These are phyloP conservation scores for Gillenia trifoliata DNA, from an alignment of 306 rosid species.

Conservation along the genomic window DNA sequence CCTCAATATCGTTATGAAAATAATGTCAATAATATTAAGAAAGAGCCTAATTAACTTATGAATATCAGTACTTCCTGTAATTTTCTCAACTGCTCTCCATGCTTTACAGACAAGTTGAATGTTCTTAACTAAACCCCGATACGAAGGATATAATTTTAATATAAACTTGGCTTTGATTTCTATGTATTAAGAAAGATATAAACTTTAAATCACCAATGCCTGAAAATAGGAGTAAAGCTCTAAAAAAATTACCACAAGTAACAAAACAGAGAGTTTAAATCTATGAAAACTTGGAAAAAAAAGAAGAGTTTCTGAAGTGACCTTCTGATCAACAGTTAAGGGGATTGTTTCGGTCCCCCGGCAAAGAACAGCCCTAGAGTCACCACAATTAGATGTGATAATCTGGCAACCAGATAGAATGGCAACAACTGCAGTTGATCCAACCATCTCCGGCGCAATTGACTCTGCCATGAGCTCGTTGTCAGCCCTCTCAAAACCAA, in stretches of 20 bases:
- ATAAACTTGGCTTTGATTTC: too few relatives aligned
- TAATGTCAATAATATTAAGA: not conserved
- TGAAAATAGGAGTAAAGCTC: not conserved
- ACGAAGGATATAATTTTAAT: not conserved
- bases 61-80: not conserved
- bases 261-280: not conserved
- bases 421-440: slow-evolving; percentile 78
- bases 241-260: not conserved
- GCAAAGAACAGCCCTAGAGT: slow-evolving; percentile 77
- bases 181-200: too few relatives aligned
- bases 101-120: not conserved
- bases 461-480: slow-evolving; percentile 40
- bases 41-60: not conserved
- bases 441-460: slow-evolving; percentile 84
- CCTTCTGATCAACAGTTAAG: slow-evolving; percentile 89
- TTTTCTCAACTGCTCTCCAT: not conserved
- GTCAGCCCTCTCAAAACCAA: slow-evolving; percentile 73
- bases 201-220: not conserved
- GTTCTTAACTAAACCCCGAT: not conserved
- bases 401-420: slow-evolving; percentile 86
- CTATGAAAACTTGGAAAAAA: not conserved
- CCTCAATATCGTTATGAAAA: slow-evolving; percentile 16
- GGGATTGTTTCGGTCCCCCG: slow-evolving; percentile 74
- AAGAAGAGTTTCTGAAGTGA: slow-evolving; percentile 13
- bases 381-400: slow-evolving; percentile 83